phyloP scores from a whole-genome alignment of 352 stramenopile species.

The Globisporangium emineosum region DNA sequence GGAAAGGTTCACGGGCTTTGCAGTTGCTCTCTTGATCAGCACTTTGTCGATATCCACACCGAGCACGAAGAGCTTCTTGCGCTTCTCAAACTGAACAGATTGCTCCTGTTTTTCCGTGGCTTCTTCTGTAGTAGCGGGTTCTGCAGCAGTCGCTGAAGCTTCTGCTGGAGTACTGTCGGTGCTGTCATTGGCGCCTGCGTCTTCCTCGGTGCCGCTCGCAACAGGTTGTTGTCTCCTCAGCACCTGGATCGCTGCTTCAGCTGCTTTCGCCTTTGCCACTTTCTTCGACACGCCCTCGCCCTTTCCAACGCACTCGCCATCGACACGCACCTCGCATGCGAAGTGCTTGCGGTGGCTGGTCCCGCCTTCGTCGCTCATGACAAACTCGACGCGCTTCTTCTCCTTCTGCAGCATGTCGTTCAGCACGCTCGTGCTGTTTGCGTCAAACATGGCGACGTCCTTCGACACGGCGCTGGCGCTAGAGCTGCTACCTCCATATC shows the following conservation, averaged over 20 bases:
- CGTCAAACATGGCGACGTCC: conserved; percentile 49
- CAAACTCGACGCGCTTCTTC: conserved; percentile 57
- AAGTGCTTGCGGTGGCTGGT: conserved; percentile 61
- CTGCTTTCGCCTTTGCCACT: conserved; percentile 76
- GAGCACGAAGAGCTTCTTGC: conserved; percentile 50
- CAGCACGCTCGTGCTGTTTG: conserved; percentile 52
- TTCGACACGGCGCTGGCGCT: conserved; percentile 8
- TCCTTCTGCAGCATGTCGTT: conserved; percentile 71
- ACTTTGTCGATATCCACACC: conserved; percentile 73
- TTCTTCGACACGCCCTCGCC: conserved; percentile 79
- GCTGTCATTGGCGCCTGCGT: neutral
- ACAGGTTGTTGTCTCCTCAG: conserved; percentile 11
- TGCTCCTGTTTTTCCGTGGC: neutral
- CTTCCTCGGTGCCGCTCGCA: neutral
- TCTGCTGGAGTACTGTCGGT: neutral
- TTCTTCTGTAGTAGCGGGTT: neutral
- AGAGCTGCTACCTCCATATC: neutral
- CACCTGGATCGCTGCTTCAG: conserved; percentile 34
- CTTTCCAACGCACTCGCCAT: conserved; percentile 39
- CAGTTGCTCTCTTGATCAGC: conserved; percentile 53
- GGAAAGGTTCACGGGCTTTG: conserved; percentile 31
- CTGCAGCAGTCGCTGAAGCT: neutral
- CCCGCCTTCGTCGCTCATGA: conserved; percentile 51
- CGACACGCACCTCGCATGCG: conserved; percentile 53
- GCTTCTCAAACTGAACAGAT: conserved; percentile 20